Conservation (phyloP, 129 eudicot species). For the Apium graveolens region DNA sequence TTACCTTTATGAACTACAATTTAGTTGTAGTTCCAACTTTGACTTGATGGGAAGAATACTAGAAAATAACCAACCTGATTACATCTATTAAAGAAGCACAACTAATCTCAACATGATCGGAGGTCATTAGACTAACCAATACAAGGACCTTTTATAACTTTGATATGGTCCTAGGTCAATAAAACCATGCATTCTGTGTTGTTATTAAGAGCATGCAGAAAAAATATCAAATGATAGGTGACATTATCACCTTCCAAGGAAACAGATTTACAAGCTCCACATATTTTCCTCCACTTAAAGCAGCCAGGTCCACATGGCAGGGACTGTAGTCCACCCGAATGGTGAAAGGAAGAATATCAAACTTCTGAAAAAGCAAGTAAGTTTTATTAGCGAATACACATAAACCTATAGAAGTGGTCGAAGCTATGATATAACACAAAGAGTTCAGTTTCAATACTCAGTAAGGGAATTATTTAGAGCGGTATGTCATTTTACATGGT, state of each 20-base stretch:
- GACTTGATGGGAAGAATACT: background rate
- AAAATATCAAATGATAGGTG: background rate
- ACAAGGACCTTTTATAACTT: background rate
- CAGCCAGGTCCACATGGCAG: slow-evolving; percentile 77
- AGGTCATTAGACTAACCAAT: background rate
- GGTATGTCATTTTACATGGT: background rate
- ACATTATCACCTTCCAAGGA: slow-evolving; percentile 80
- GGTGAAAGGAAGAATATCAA: slow-evolving; percentile 58
- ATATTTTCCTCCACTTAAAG: slow-evolving; percentile 85
- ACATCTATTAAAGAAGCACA: background rate
- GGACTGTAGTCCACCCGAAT: slow-evolving; percentile 89
- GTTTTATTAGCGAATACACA: slow-evolving; percentile 19
- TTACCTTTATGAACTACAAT: background rate
- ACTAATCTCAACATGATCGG: background rate
- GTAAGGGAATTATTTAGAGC: background rate
- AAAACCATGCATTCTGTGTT: background rate
- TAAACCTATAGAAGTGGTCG: background rate
- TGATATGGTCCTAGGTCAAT: background rate
- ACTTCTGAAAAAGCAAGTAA: slow-evolving; percentile 65
- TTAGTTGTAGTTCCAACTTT: background rate
- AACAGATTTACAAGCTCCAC: slow-evolving; percentile 91
- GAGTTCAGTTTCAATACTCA: background rate
- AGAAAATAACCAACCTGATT: background rate
- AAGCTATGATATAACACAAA: background rate
- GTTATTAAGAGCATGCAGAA: background rate